Conservation (phyloP, 805 yeast species). For the Saccharomycopsis amapae region DNA sequence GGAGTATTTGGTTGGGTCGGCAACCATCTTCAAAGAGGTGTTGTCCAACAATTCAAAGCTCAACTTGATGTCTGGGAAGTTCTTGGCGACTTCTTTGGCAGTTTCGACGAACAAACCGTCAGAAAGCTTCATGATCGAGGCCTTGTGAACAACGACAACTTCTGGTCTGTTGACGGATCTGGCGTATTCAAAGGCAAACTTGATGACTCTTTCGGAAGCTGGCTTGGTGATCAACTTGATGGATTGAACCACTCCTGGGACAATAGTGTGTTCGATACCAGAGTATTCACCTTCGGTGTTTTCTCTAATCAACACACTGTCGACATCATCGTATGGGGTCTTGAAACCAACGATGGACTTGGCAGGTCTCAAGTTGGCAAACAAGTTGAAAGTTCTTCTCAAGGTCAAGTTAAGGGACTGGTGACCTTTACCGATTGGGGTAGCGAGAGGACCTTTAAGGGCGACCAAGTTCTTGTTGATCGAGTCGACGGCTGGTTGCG, state of each 20-base stretch:
- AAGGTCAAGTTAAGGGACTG: conserved; percentile 93
- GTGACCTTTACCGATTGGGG: conserved; percentile 99
- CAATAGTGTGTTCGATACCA: conserved; percentile 96
- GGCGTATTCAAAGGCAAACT: conserved; percentile 97
- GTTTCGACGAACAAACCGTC: conserved; percentile 94
- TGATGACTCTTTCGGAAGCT: conserved; percentile 93
- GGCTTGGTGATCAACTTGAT: conserved; percentile 94
- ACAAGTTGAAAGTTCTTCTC: conserved; percentile 92
- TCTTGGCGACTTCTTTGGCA: conserved; percentile 78
- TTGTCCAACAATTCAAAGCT: conserved; percentile 89
- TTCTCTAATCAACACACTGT: conserved; percentile 95
- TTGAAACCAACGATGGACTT: conserved; percentile 88
- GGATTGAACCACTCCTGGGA: conserved; percentile 97
- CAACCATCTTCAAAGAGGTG: conserved; percentile 84
- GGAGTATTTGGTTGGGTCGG: conserved; percentile 82
- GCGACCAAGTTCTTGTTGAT: conserved; percentile 93
- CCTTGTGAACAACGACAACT: conserved; percentile 94
- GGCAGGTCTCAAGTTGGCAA: conserved; percentile 97
- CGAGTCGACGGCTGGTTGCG: conserved; percentile 84
- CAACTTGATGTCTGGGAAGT: conserved; percentile 78
- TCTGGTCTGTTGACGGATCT: conserved; percentile 79
- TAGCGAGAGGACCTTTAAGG: conserved; percentile 95
- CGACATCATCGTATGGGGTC: conserved; percentile 78
- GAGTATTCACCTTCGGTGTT: conserved; percentile 99
- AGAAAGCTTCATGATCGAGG: conserved; percentile 95